Base-by-base conservation (phyloP, 176 grass and related monocot genomes). In the Oryza coarctata region DNA sequence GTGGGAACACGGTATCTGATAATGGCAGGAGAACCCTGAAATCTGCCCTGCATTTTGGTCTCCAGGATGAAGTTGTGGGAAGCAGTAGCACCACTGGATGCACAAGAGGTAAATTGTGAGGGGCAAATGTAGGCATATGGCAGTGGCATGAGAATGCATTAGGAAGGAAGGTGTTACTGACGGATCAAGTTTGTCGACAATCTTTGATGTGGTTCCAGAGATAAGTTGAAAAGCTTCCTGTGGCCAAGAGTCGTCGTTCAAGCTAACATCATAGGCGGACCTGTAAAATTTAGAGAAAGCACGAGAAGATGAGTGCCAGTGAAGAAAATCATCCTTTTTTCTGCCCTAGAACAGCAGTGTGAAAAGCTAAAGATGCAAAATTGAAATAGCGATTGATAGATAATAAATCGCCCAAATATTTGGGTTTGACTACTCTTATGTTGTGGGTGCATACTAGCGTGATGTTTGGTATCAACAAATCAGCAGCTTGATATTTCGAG, bases 11-110 rank as follows among this genome's bases (percentile, higher is more conserved):
- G 94, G 49, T 90, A 93, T 64, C 87, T 96, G 73, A 93, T 86
- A 49, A 93, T 69, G 2, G 90, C 86, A 76, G 83, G 90, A 40
- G 83, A 88, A 35, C 90, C 90, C 73, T 96, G 86, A 89, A 92
- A 92, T 23, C 83, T 30, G 43, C 93, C 90, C 77, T 90, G 89
- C 15, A 84, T 83, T 70, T 90, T 92, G 26, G 93, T 86, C 80
- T 96, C 89, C 74, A 96, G 82, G 25, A 96, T 61, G 49, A 90
- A 92, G 17, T 78, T 86, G 75, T 96, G 93, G 74, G 93, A 92
- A 14, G 72, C 68, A 41, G 93, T 88, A 45, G 93, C 81, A 76
- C 85, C 88, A 7, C 90, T 92, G 63, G 57, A 82, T 64, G 55
- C 8, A 63, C 27, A 27, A 30, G 29, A 50, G 12, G 22, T 40